These are phyloP conservation scores for Arthrobotrys sphaeroides DNA, from an alignment of 2,329 filamentous ascomycete species.

Conservation along the genomic window DNA sequence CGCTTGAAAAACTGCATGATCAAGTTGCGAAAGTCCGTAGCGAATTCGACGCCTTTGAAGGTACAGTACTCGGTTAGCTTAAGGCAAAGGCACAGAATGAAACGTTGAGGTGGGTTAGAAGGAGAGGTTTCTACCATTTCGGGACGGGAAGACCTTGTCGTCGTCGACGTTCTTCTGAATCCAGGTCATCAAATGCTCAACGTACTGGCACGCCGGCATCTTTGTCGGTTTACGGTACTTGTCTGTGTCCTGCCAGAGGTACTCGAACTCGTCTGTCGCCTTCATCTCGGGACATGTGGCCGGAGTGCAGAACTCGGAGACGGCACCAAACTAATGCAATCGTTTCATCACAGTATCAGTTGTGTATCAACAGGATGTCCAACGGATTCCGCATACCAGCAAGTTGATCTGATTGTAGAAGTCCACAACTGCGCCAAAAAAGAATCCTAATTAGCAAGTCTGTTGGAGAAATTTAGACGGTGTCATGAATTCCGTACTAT, in stretches of 20 bases:
- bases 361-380: too few relatives aligned
- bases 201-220: slow-evolving; percentile 96
- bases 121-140: slow-evolving; percentile 73
- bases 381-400: slow-evolving; percentile 68
- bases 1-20: slow-evolving; percentile 98
- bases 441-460: not conserved
- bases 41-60: slow-evolving; percentile 82
- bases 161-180: slow-evolving; percentile 96
- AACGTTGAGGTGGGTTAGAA: not conserved
- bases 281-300: slow-evolving; percentile 99
- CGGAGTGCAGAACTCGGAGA: slow-evolving; percentile 98
- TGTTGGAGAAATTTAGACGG: not conserved
- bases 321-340: slow-evolving; percentile 78
- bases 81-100: too few relatives aligned
- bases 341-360: too few relatives aligned
- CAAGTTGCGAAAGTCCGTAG: slow-evolving; percentile 86
- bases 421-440: slow-evolving; percentile 87
- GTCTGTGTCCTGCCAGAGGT: slow-evolving; percentile 96
- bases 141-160: slow-evolving; percentile 90
- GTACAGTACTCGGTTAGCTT: not conserved
- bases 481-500: slow-evolving; percentile 70
- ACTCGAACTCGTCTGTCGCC: slow-evolving; percentile 99
- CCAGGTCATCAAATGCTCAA: slow-evolving; percentile 97
- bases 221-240: slow-evolving; percentile 96
- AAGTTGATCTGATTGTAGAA: slow-evolving; percentile 99